Evolutionary conservation across 345 rosid species (phyloP).

Genomic region (Gossypium sturtianum): DNA sequence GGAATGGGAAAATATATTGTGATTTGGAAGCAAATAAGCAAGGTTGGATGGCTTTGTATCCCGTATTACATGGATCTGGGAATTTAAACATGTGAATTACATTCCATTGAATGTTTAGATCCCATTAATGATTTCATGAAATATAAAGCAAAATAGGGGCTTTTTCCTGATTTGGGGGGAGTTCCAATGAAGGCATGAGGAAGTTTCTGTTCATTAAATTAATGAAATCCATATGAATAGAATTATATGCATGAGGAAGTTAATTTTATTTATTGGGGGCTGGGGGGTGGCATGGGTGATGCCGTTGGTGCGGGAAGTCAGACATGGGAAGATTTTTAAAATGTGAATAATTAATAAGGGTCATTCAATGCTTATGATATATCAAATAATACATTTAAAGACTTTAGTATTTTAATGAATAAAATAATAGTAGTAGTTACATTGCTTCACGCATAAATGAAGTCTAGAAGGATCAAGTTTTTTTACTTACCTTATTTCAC

Average conservation of each 20-base stretch:
- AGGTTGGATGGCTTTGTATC: background rate
- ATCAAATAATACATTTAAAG: background rate
- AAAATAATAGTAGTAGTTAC: background rate
- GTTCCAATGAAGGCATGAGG: constrained; percentile 17
- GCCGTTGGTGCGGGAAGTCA: constrained; percentile 38
- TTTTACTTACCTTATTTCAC: background rate
- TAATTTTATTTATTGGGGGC: background rate
- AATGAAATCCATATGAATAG: background rate
- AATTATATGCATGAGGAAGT: no score
- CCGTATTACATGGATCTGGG: constrained; percentile 16
- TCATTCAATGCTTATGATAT: constrained; percentile 5
- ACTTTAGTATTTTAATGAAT: no score
- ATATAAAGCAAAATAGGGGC: background rate
- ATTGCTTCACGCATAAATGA: constrained; percentile 35
- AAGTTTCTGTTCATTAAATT: constrained; percentile 28
- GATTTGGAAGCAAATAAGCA: background rate
- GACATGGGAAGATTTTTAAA: constrained; percentile 13
- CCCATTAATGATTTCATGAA: background rate
- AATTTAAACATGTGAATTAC: constrained; percentile 17
- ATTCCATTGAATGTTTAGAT: constrained; percentile 21
- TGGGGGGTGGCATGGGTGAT: constrained; percentile 17
- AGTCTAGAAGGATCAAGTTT: background rate
- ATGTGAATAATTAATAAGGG: background rate
- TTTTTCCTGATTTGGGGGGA: background rate
- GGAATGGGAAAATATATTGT: background rate